Percentiles rank a stretch among this genome's conserved stretches.
Evolutionary conservation across 1,284 basidiomycete species (phyloP).

Genomic region (Veloporphyrellus conicus): DNA sequence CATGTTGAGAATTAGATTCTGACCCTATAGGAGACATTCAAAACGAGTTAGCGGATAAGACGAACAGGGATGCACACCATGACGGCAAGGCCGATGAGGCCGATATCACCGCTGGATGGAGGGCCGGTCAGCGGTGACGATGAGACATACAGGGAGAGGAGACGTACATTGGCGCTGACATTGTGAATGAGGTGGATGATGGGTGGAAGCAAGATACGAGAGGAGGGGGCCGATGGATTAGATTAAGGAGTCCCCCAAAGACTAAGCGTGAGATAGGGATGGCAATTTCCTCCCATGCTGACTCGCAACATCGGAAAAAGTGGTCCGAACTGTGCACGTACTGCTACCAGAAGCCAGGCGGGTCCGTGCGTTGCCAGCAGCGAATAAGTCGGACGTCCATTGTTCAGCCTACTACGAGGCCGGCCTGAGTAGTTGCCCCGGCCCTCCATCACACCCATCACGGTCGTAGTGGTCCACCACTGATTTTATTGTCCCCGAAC

Average conservation of each 20-base stretch:
- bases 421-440: no score
- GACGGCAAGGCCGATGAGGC: constrained; percentile 93
- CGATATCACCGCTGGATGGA: constrained; percentile 74
- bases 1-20: constrained; percentile 97
- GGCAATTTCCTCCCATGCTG: constrained; percentile 17
- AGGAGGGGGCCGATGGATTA: constrained; percentile 19
- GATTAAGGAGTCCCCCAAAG: constrained; percentile 17
- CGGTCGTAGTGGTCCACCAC: no score
- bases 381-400: no score
- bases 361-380: no score
- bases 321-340: no score
- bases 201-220: constrained; percentile 3
- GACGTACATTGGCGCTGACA: constrained; percentile 45
- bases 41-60: constrained; percentile 11
- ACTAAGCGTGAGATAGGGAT: constrained; percentile 21
- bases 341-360: no score
- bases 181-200: constrained; percentile 31
- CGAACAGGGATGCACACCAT: constrained; percentile 60
- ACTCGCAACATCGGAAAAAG: background rate
- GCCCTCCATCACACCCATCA: no score
- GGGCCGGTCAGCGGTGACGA: constrained; percentile 2
- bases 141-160: background rate
- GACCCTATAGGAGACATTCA: constrained; percentile 55
- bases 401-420: no score
- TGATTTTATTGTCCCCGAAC: no score